Base-by-base conservation (phyloP, 495 filamentous ascomycete genomes). In the Hypoxylon crocopeplum region DNA sequence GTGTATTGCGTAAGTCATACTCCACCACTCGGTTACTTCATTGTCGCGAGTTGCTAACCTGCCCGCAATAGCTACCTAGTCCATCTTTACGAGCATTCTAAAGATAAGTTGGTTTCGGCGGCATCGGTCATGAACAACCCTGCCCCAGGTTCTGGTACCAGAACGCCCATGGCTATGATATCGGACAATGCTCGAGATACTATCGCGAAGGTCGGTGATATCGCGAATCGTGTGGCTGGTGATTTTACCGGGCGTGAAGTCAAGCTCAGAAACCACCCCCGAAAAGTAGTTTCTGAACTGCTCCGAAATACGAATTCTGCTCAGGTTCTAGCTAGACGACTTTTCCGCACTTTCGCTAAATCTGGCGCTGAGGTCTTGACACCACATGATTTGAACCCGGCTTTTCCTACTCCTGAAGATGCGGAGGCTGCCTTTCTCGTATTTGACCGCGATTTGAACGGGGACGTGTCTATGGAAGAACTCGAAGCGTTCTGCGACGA, bases 361-460 rank as follows among this genome's bases (percentile, higher is more conserved):
- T 82, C 87, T 39, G 91, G 84, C 5, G 83, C 84, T 16, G 90
- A 94, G 12, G 90, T 87, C 0, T 85, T 98, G 12, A 78, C 82
- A 2, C 81, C 86, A 1, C 88, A 89, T 29, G 92, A 97, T 59
- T 67, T 98, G 24, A 87, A 84, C 58, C 79, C 82, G 21, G 93
- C 90, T 1, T 97, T 97, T 61, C 82, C 88, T n/a, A 88, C 85
- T 32, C 78, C 85, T 48, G 93, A 97, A 16, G 93, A 97, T 64
- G 91, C 92, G 1, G 91, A 97, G 48, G 89, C 91, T 1, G 92
- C 93, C 10, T 98, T 98, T 57, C 77, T 79, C 48, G 92, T 97
- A 82, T 97, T 97, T 50, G 93, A 98, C 73, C 93, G 93, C 57
- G 94, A 98, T 65, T 83, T 98, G 75, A 98, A 98, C 59, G 94